Evolutionary conservation across 129 eudicot genomes (phyloP).

Genomic region (Deinandra increscens): DNA sequence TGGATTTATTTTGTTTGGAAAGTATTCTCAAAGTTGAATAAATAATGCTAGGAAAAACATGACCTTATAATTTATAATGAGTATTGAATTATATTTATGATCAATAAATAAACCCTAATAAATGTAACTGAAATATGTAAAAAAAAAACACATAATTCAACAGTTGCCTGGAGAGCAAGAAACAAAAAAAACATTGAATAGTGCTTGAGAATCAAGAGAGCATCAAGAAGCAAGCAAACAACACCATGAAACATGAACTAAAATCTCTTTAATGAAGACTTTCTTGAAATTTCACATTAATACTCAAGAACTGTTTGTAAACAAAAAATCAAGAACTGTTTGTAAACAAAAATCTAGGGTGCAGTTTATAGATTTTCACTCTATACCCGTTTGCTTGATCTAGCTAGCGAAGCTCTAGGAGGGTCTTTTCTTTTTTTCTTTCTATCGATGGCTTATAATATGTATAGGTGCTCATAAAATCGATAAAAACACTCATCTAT

Average conservation of each 20-base stretch:
- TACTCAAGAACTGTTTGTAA: not conserved
- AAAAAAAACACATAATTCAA: too few relatives aligned
- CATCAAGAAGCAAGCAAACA: not conserved
- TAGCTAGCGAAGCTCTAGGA: not conserved
- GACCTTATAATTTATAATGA: too few relatives aligned
- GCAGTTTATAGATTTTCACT: not conserved
- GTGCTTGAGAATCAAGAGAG: not conserved
- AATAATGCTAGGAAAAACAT: too few relatives aligned
- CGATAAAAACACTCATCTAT: conserved; percentile 24
- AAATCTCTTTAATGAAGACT: not conserved
- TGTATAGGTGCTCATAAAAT: not conserved
- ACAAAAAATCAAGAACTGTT: too few relatives aligned
- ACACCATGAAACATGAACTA: too few relatives aligned
- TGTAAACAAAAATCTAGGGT: not conserved
- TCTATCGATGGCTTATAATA: conserved; percentile 2
- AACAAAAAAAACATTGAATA: not conserved
- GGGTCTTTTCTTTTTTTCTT: not conserved
- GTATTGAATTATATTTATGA: too few relatives aligned
- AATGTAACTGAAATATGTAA: too few relatives aligned
- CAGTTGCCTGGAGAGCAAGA: not conserved
- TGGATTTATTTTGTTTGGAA: too few relatives aligned
- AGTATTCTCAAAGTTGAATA: too few relatives aligned
- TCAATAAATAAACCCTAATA: too few relatives aligned
- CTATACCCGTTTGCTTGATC: conserved; percentile 1
- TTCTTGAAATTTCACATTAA: not conserved